Base-by-base conservation (phyloP, 495 filamentous ascomycete species). In the Penicillium lagena region DNA sequence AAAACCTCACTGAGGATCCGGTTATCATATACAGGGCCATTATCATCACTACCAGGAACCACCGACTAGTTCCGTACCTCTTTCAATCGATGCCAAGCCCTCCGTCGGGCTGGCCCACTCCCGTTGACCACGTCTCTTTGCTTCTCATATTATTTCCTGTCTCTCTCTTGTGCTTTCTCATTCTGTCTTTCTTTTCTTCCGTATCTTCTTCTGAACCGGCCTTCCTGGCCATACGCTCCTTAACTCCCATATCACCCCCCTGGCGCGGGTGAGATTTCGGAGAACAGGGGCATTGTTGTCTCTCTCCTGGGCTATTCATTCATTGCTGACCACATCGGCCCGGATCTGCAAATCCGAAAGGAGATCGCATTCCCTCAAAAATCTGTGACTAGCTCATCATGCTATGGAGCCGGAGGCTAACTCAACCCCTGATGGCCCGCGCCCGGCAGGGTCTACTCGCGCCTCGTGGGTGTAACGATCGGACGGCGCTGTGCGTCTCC, bases 371-470 rank as follows among this genome's bases (percentile, higher is more conserved):
- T 22, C 22, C 22, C 22, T 22, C 4, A 4, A 22, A 22, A 22
- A 22, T 22, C 22, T 22, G 32, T 15, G 29, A n/a, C 40, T 9
- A 43, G 7, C 7, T 40, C 53, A 52, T 29, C 35, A 59, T 62
- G 58, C 35, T 48, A 42, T 56, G 45, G 53, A 50, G 38, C 12
- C 38, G 56, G 22, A 22, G 22, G 39, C 45, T 62, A 29, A 42
- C 41, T 17, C 59, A 59, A 39, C 54, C 59, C 32, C 35, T 59
- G 12, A 40, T 53, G 28, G 42, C 46, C 22, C 47, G 49, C 39
- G 46, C 55, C 40, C 57, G 52, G 12, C 46, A 56, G 34, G 50
- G 54, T 30, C 29, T 58, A 14, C 39, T 47, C 12, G 51, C 52
- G 32, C 50, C 51, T 14, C 28, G 35, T 27, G 51, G 47, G 29